Conservation (phyloP, 73 alveolate species). For the Paramecium primaurelia region DNA sequence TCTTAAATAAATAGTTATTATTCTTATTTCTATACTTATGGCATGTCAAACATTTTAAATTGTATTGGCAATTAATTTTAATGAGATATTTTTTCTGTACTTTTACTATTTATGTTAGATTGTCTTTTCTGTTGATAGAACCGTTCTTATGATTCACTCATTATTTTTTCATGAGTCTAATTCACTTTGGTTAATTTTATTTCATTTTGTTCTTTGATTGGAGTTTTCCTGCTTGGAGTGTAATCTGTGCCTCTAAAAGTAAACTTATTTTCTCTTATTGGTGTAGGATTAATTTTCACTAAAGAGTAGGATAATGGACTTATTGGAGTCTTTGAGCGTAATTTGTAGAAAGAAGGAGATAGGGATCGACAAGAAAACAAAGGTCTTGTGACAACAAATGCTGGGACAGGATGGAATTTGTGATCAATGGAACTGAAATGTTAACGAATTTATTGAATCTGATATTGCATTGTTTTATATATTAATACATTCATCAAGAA, state of each 20-base stretch:
- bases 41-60: neutral
- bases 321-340: neutral
- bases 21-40: neutral
- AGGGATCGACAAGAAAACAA: neutral
- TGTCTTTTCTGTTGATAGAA: neutral
- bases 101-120: neutral
- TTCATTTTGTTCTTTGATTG: neutral
- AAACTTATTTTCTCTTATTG: neutral
- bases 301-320: neutral
- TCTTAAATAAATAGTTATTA: neutral
- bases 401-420: neutral
- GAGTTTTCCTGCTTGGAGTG: neutral
- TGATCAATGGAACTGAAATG: slow-evolving; percentile 1
- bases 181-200: neutral
- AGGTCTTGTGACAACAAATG: neutral
- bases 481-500: neutral
- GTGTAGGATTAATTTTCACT: neutral
- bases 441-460: slow-evolving; percentile 36
- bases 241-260: neutral
- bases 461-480: neutral
- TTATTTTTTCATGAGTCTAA: neutral
- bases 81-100: neutral
- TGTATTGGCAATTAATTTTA: neutral
- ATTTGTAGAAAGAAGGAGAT: slow-evolving; percentile 5
- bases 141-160: neutral